A percentile compares a stretch with the other conserved stretches of the same genome.
These are phyloP conservation scores for Clonostachys byssicola DNA, from an alignment of 2,329 filamentous ascomycete species.

Conservation along the genomic window DNA sequence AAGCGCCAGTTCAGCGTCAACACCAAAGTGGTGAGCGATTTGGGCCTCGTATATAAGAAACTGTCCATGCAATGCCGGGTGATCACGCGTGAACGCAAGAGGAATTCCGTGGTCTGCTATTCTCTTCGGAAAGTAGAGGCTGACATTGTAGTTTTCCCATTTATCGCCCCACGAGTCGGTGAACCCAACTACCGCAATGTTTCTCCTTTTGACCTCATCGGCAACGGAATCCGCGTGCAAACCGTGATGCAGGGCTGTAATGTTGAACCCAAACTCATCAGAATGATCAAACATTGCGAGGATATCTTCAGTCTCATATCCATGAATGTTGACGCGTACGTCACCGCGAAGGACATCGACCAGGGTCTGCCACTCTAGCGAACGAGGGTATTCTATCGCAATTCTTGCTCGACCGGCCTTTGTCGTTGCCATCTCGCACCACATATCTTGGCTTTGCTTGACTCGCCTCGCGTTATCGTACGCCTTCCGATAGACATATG, in stretches of 20 bases:
- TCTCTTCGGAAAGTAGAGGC: slow-evolving; percentile 30
- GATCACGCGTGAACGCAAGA: slow-evolving; percentile 38
- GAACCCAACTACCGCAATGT: slow-evolving; percentile 37
- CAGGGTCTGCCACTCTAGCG: slow-evolving; percentile 52
- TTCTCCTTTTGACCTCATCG: slow-evolving; percentile 31
- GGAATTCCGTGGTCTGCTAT: slow-evolving; percentile 31
- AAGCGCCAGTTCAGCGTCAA: slow-evolving; percentile 31
- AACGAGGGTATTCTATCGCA: not conserved
- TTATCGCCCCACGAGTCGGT: slow-evolving; percentile 35
- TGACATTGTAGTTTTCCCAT: slow-evolving; percentile 32
- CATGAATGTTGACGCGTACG: slow-evolving; percentile 67
- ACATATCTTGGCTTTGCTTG: slow-evolving; percentile 5
- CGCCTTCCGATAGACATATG: not conserved
- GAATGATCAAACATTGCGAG: slow-evolving; percentile 67
- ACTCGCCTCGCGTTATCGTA: not conserved
- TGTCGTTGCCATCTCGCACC: not conserved
- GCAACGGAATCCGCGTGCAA: slow-evolving; percentile 24
- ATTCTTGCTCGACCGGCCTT: not conserved
- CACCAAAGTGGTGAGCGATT: slow-evolving; percentile 29
- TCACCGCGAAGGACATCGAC: slow-evolving; percentile 61
- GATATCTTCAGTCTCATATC: slow-evolving; percentile 65
- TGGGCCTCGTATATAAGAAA: slow-evolving; percentile 35
- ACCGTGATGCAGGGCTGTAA: slow-evolving; percentile 67
- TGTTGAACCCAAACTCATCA: slow-evolving; percentile 65
- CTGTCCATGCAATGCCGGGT: slow-evolving; percentile 13